Evolutionary conservation across 768 basidiomycete species (phyloP).

Genomic region (Leccinum fibrillosum): DNA sequence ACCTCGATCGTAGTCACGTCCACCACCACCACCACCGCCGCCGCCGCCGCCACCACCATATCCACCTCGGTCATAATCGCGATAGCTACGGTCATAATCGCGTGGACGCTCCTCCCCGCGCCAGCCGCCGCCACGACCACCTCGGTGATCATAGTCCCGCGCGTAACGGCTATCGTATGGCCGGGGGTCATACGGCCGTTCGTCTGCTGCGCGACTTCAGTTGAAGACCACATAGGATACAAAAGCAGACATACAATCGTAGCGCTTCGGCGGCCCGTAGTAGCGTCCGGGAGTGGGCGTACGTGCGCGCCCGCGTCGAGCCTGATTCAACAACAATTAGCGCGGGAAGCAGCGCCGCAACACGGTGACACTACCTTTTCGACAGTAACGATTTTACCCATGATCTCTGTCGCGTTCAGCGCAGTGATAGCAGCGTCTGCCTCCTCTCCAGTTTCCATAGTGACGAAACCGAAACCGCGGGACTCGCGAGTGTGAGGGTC

Average conservation of each 20-base stretch:
- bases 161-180: slow-evolving; percentile 88
- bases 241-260: slow-evolving; percentile 47
- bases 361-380: slow-evolving; percentile 59
- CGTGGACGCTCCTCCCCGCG: slow-evolving; percentile 36
- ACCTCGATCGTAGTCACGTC: slow-evolving; percentile 40
- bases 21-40: slow-evolving; percentile 12
- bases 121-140: slow-evolving; percentile 38
- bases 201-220: slow-evolving; percentile 42
- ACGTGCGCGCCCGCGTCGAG: slow-evolving; percentile 84
- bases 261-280: slow-evolving; percentile 87
- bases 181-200: slow-evolving; percentile 88
- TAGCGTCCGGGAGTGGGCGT: slow-evolving; percentile 95
- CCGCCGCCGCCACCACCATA: slow-evolving; percentile 17
- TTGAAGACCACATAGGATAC: background rate
- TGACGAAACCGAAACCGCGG: slow-evolving; percentile 87
- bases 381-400: slow-evolving; percentile 86
- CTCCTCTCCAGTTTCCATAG: slow-evolving; percentile 79
- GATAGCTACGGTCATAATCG: slow-evolving; percentile 30
- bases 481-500: slow-evolving; percentile 70
- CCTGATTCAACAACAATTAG: slow-evolving; percentile 41
- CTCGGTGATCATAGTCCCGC: slow-evolving; percentile 56
- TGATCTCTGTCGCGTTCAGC: slow-evolving; percentile 77
- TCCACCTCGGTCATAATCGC: slow-evolving; percentile 37
- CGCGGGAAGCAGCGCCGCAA: background rate
- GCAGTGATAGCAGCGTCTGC: slow-evolving; percentile 89